Evolutionary conservation across 2,329 filamentous ascomycete species (phyloP), one percentile per base, ranked within the genome.

Genomic region (Alternaria metachromatica): DNA sequence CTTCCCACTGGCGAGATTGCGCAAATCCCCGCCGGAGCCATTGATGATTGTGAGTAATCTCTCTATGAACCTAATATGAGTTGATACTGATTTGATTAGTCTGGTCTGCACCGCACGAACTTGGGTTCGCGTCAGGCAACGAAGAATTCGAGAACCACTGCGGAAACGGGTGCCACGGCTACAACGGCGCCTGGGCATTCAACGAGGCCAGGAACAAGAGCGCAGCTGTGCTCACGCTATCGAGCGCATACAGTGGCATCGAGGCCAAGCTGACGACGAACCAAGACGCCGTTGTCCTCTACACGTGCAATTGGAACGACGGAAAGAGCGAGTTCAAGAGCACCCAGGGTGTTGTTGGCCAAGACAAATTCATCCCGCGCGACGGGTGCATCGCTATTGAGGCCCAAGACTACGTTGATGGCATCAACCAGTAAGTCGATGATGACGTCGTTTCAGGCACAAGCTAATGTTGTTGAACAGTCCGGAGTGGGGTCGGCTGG

Each of bases 271-370:
- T 78, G 41, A 69, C 65, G 45, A 77, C 76, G 5, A 66, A 78
- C 58, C 76, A 78, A 64, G 75, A 76, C 20, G 76, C 69, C 6
- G 71, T 78, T 50, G 74, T 78, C 5, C 46, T 78, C 49, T 78
- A 78, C 54, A 77, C 74, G 2, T 78, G 76, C 72, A 77, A 77
- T 58, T 78, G 76, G 76, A 77, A 75, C 56, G 74, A 78, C 58
- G 76, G 76, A 3, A 78, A 76, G 70, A 68, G 70, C n/a, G 71
- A 75, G 66, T 74, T 76, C 70, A 78, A 78, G 74, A 72, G 63
- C 62, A 76, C 74, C 0, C 76, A 78, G 59, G 76, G 76, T 8
- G 63, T 73, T 11, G 23, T 61, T 18, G 73, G 73, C 13, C 64
- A 72, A 56, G 72, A 77, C 65, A 77, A 74, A 63, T 69, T 76